These are phyloP conservation scores for Solanum clarkiae DNA, from an alignment of 257 asterid genomes.

Conservation along the genomic window DNA sequence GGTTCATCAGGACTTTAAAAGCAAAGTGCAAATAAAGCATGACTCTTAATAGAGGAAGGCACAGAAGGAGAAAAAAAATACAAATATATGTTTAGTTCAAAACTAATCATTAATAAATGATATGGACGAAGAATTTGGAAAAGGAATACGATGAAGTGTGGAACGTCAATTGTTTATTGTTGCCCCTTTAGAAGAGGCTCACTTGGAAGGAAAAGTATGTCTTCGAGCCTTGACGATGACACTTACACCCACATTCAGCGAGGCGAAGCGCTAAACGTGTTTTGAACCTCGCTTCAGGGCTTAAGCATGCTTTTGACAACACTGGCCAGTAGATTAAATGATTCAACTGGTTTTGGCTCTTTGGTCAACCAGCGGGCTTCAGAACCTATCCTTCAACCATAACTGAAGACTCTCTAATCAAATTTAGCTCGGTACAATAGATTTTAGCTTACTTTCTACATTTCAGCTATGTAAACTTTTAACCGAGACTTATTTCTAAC, in stretches of 20 bases:
- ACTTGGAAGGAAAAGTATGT: no score
- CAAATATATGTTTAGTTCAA: no score
- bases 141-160: no score
- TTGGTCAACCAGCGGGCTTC: not conserved
- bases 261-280: not conserved
- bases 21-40: no score
- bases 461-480: not conserved
- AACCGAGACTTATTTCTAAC: not conserved
- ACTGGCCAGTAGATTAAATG: not conserved
- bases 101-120: no score
- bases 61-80: no score
- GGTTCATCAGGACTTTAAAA: no score
- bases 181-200: no score
- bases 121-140: no score
- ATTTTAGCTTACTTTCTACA: not conserved
- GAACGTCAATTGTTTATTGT: no score
- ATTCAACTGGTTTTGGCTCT: not conserved
- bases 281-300: not conserved
- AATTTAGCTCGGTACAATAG: not conserved
- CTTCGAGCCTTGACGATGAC: not conserved
- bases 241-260: not conserved
- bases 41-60: not conserved
- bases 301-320: not conserved
- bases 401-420: not conserved
- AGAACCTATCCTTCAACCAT: not conserved